Base-by-base conservation (phyloP, 1,284 basidiomycete genomes). In the Rhodotorula sp. region DNA sequence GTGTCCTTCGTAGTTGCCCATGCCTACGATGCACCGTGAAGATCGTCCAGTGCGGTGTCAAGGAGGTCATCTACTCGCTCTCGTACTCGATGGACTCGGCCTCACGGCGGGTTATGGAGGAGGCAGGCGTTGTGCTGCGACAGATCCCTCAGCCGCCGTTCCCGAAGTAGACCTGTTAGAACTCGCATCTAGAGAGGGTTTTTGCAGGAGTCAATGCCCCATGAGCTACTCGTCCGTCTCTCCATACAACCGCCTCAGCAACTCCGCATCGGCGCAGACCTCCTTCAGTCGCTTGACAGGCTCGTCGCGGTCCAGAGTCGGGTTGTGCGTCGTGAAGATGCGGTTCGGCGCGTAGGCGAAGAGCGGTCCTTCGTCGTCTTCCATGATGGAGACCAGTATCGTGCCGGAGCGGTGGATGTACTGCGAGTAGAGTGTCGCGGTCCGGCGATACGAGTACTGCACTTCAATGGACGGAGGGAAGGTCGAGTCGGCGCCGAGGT, bases 1-100 rank as follows among this genome's bases (percentile, higher is more conserved):
- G n/a, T 61, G 24, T 4, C 16, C 47, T 20, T n/a, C 37, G 44
- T 76, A 96, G 94, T n/a, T 98, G 96, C 77, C 96, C 96, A 0
- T 99, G 96, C 80, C 83, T 99, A 15, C 88, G 88, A 72, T 99
- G 96, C 79, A 93, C 94, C 0, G 89, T 98, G 79, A 99, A 99
- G 80, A 98, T 99, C 74, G 92, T 94, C 31, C 95, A 99, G 79
- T 90, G 89, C 54, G 95, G 95, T 7, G 89, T 99, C 22, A 87
- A 86, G 69, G 89, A 90, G 74, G 95, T 99, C 15, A 91, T 99
- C 9, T 99, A 99, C 80, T 95, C 95, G 80, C 83, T 97, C 64
- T 89, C 88, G 69, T 99, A 99, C 81, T 92, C 91, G 83, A 91
- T 97, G 92, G 94, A 81, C 77, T 87, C 83, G 24, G 74, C 78